phyloP scores from a whole-genome alignment of 2,329 filamentous ascomycete genomes.

The Talaromyces sp. region DNA sequence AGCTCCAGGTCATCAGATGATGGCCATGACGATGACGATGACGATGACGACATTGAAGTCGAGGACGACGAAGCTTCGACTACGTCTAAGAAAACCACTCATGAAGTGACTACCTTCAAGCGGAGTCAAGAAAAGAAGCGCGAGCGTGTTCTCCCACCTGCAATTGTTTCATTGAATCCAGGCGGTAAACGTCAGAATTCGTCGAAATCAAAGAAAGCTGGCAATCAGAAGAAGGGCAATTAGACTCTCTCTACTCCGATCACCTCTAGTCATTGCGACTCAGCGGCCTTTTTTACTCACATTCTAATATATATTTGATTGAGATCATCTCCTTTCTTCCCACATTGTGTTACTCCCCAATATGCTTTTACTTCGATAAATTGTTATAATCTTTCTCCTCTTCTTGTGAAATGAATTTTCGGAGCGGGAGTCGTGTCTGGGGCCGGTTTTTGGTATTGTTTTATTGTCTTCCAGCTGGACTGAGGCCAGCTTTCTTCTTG shows the following conservation, averaged over 20 bases:
- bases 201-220: conserved; percentile 28
- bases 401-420: conserved; percentile 1
- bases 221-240: conserved; percentile 22
- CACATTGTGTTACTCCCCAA: conserved; percentile 11
- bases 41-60: conserved; percentile 39
- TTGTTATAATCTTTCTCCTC: conserved; percentile 11
- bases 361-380: conserved; percentile 11
- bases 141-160: conserved; percentile 24
- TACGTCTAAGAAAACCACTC: conserved; percentile 31
- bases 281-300: neutral
- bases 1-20: conserved; percentile 41
- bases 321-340: conserved; percentile 15
- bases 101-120: conserved; percentile 28
- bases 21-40: conserved; percentile 49
- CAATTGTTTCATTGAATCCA: conserved; percentile 25
- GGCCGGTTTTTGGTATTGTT: neutral
- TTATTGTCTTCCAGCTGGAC: conserved; percentile 3
- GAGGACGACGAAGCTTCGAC: conserved; percentile 42
- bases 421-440: conserved; percentile 6
- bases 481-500: neutral
- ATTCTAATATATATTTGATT: conserved; percentile 15
- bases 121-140: conserved; percentile 29
- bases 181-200: conserved; percentile 28
- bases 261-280: neutral
- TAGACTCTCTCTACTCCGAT: conserved; percentile 6